A percentile compares a stretch with the other conserved stretches of the same genome.
These are phyloP conservation scores for Tremella mesenterica DNA, from an alignment of 768 basidiomycete species.

Conservation along the genomic window DNA sequence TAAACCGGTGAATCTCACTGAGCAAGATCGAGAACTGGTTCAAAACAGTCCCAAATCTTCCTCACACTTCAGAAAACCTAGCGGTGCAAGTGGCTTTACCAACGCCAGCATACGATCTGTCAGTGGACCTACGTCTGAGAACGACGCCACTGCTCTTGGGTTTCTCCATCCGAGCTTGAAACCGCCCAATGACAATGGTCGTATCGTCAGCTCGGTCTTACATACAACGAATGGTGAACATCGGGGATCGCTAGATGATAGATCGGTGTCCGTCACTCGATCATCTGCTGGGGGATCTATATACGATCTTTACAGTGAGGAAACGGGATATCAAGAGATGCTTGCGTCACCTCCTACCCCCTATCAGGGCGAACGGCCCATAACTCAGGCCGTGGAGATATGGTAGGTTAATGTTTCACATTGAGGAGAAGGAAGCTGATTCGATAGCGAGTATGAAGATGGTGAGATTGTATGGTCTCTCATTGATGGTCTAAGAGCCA, in stretches of 20 bases:
- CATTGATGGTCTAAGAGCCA: slow-evolving; percentile 25
- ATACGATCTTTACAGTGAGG: slow-evolving; percentile 28
- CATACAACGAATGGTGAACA: not conserved
- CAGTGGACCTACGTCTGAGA: no score
- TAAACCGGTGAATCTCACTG: slow-evolving; percentile 31
- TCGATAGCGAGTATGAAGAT: slow-evolving; percentile 32
- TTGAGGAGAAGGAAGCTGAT: no score
- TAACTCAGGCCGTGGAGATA: slow-evolving; percentile 33
- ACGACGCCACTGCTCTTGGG: no score
- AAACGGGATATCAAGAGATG: slow-evolving; percentile 8
- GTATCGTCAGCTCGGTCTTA: no score
- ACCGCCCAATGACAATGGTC: no score
- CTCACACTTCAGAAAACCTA: not conserved
- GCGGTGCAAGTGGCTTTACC: no score
- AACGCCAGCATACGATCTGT: no score
- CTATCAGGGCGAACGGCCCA: not conserved
- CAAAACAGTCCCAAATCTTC: not conserved
- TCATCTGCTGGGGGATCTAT: slow-evolving; percentile 26
- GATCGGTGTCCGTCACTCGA: not conserved
- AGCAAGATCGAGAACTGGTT: slow-evolving; percentile 30
- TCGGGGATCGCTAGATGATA: not conserved
- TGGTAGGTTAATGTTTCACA: not conserved
- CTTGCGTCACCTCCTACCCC: not conserved
- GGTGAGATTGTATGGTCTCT: slow-evolving; percentile 36
- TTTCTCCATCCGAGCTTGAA: no score